These are phyloP conservation scores for Solanum tarijense DNA, from an alignment of 257 asterid genomes.

Conservation along the genomic window DNA sequence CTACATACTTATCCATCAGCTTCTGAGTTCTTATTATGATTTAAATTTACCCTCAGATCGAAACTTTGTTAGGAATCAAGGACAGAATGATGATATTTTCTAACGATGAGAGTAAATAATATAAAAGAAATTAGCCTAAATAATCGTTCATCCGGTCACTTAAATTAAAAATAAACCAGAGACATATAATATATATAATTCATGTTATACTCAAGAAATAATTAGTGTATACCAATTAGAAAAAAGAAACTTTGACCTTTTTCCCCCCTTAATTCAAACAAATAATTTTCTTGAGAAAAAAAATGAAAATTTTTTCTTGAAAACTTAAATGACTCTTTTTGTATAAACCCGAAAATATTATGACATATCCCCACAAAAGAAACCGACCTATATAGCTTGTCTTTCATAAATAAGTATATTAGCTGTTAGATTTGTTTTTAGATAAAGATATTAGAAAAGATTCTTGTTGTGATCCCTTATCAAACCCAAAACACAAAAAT, in stretches of 20 bases:
- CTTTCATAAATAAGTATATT: not conserved
- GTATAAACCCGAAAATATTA: not conserved
- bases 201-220: not conserved
- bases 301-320: not conserved
- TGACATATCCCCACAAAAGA: not conserved
- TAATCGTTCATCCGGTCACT: not conserved
- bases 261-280: not conserved
- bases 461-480: not conserved
- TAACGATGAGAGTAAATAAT: not conserved
- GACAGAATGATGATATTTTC: not conserved
- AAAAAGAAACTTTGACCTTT: not conserved
- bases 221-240: not conserved
- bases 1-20: not conserved
- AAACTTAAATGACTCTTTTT: too few relatives aligned
- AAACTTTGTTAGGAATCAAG: not conserved
- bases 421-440: not conserved
- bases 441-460: not conserved
- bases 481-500: not conserved
- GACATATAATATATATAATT: not conserved
- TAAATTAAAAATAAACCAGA: not conserved
- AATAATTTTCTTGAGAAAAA: not conserved
- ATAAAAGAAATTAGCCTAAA: not conserved
- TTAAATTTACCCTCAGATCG: not conserved
- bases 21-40: not conserved
- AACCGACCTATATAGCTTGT: not conserved